Evolutionary conservation across 805 yeast species (phyloP), one percentile per base, ranked within the genome.

Genomic region (Tetrapisispora nanseiensis): DNA sequence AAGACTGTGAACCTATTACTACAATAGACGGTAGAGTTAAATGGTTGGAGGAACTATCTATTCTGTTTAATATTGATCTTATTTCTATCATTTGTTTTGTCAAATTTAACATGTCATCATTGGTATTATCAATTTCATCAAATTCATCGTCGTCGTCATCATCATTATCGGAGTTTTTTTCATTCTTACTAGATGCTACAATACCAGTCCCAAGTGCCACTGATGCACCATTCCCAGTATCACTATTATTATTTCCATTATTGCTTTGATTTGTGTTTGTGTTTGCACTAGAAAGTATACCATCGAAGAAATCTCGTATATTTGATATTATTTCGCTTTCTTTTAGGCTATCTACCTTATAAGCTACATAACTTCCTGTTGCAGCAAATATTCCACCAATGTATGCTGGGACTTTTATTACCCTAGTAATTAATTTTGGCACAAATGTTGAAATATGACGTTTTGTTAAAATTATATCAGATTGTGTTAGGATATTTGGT

Each of bases 21-120:
- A 92, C 97, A 53, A 92, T 92, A 0, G 97, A 83, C 2, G 98
- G 98, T 33, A 92, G 69, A 51, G 80, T 85, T 38, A 92, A 68
- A 11, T 86, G 75, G 29, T 86, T 86, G 6, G 82, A 68, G 16
- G 23, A 22, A 43, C 81, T 78, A 52, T 86, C 92, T 15, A 92
- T 77, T 46, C 75, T 78, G 44, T 82, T 75, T 40, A 92, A 68
- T 24, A 92, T 75, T 40, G 80, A 74, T 57, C 97, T 71, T 44
- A 92, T 89, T 61, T 94, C 98, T 54, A 92, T 94, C 99, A 92
- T 92, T 62, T 87, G 95, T 51, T 87, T 78, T 7, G 98, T 94
- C 48, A 92, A 65, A 49, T 82, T 82, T 61, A 92, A 68, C 82
- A 92, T 92, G 42, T 86, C 90, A 50, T 80, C 82, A 47, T 80